Base-by-base conservation (phyloP, 1,284 basidiomycete species). In the Microbotryum intermedium region DNA sequence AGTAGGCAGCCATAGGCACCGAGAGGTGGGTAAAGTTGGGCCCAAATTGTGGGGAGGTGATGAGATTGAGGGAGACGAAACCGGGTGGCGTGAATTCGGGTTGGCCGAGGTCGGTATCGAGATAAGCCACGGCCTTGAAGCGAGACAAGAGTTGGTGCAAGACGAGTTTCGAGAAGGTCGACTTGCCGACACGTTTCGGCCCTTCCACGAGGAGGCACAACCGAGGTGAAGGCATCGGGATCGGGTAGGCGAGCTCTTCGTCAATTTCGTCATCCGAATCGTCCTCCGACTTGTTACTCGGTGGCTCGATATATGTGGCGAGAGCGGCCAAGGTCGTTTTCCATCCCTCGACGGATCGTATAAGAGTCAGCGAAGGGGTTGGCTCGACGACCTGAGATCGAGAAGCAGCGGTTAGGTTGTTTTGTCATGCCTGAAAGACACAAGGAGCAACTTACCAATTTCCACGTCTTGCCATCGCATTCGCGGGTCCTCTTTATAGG, bases 71-170 rank as follows among this genome's bases (percentile, higher is more conserved):
- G 1, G 89, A 82, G 4, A 97, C 86, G 73, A 88, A 81, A 0
- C 92, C 93, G 0, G 86, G 85, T 3, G 89, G 86, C 0, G 87
- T 87, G 72, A 97, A 95, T 74, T 97, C 92, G 9, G 89, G 87
- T 75, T 98, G 94, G 11, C 94, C 94, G 4, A 91, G 70, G 75
- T 97, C 94, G 59, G 88, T 88, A 72, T 97, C 93, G 7, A 98
- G 80, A 73, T 84, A 95, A 0, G 90, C 91, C 3, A 97, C 90
- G 21, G 79, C 80, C 25, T 78, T 79, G 73, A 84, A 86, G 43
- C 86, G 85, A 61, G 16, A 55, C 13, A 43, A 47, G 23, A 97
- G 76, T 7, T 77, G 76, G 71, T 97, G 94, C n/a, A 88, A 72
- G 3, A 89, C 71, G 6, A 83, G 83, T 51, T 87, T 79, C 0